Conservation (phyloP, 1,284 basidiomycete genomes). For the Phylloporus sp. region DNA sequence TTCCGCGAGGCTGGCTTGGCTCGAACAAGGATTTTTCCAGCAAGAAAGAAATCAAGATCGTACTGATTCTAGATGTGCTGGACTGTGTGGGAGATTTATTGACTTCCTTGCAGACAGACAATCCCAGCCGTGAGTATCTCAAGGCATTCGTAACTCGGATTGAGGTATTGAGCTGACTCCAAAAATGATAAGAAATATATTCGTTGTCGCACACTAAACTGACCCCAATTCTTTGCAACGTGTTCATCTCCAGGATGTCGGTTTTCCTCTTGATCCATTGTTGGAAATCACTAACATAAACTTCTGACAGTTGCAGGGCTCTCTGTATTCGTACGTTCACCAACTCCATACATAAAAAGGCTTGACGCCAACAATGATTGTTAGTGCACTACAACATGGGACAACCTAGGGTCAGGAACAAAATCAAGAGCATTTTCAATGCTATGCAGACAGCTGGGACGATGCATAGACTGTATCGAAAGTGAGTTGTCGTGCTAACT, state of each 20-base stretch:
- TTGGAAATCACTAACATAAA: slow-evolving; percentile 2
- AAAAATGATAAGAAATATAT: slow-evolving; percentile 14
- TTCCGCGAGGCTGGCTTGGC: slow-evolving; percentile 54
- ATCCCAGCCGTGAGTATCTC: slow-evolving; percentile 13
- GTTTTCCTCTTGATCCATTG: slow-evolving; percentile 1
- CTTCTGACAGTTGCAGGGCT: slow-evolving; percentile 25
- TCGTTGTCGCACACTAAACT: slow-evolving; percentile 24
- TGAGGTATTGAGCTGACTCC: neutral
- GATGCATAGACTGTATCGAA: slow-evolving; percentile 20
- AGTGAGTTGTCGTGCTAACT: slow-evolving; percentile 3
- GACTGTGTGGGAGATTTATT: slow-evolving; percentile 18
- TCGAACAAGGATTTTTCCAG: slow-evolving; percentile 31
- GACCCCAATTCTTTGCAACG: slow-evolving; percentile 23
- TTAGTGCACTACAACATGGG: slow-evolving; percentile 28
- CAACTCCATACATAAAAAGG: neutral
- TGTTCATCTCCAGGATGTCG: slow-evolving; percentile 35
- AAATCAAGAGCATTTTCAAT: slow-evolving; percentile 19
- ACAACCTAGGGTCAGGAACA: neutral
- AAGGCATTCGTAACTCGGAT: neutral
- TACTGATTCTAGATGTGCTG: slow-evolving; percentile 15
- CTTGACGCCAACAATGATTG: neutral
- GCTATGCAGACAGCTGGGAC: slow-evolving; percentile 13
- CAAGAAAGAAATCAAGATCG: slow-evolving; percentile 20
- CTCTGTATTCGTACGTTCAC: slow-evolving; percentile 31
- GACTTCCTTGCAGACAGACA: slow-evolving; percentile 18